Evolutionary conservation across 306 rosid genomes (phyloP), one percentile per base, ranked within the genome.

Genomic region (Lotus japonicus): DNA sequence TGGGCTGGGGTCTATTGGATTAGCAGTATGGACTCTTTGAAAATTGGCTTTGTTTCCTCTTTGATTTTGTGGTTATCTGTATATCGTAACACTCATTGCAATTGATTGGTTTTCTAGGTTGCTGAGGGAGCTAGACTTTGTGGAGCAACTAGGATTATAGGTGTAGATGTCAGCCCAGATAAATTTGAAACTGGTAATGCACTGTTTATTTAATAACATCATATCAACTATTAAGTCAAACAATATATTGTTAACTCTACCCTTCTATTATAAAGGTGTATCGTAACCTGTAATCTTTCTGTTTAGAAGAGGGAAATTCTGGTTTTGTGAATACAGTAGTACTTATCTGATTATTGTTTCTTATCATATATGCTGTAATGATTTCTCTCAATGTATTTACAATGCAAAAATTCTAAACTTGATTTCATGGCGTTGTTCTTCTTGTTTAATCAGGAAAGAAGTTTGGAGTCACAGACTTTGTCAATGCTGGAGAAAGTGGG

Each of bases 61-160:
- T 5, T 54, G 57, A 28, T 19, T 55, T 44, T 63, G 55, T 28
- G 19, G 23, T 23, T 28, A 53, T 28, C 9, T 36, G 38, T 16
- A 0, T 21, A 11, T 26, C 2, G 9, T 64, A 64, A 41, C 56
- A 36, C n/a, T 76, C 43, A 43, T 71, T 18, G 61, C 39, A 44
- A 21, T 55, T 68, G 21, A 31, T 74, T 76, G 10, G 10, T 75
- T 67, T 51, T 17, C 23, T 72, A 87, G 98, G 92, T 92, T 45
- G 92, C 95, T 1, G 98, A 92, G 84, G 92, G 95, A 58, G 91
- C 98, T 23, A 87, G 95, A 70, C 76, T 92, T n/a, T 85, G 96
- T 39, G 91, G 92, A 80, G 95, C 95, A 46, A 26, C 84, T 9
- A 84, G 81, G 80, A 87, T 89, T 45, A 92, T 89, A 23, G 98